Evolutionary conservation across 495 filamentous ascomycete species (phyloP).

Genomic region (Penicillium ochrochloron): DNA sequence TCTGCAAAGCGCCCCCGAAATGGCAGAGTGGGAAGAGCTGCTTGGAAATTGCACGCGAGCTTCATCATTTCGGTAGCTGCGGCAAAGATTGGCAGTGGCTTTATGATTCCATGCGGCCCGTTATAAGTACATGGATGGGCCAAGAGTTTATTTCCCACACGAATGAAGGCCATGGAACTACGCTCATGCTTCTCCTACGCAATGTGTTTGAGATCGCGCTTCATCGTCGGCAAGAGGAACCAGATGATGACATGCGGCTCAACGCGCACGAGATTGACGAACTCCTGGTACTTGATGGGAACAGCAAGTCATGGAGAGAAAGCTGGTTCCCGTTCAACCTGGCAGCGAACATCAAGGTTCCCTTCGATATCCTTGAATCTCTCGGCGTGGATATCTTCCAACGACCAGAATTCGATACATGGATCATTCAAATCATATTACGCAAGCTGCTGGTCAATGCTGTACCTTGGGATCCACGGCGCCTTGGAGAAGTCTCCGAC

Average conservation of each 20-base stretch:
- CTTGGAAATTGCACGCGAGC: conserved; percentile 26
- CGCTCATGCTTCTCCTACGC: conserved; percentile 38
- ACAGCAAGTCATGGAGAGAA: conserved; percentile 14
- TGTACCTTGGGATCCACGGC: conserved; percentile 33
- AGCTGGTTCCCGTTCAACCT: conserved; percentile 40
- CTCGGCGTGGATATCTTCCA: conserved; percentile 48
- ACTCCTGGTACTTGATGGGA: conserved; percentile 32
- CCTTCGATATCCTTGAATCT: conserved; percentile 39
- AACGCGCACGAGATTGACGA: conserved; percentile 41
- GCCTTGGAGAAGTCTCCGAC: conserved; percentile 18
- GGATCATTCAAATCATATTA: conserved; percentile 41
- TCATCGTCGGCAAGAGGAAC: conserved; percentile 29
- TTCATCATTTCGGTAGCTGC: conserved; percentile 37
- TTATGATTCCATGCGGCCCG: conserved; percentile 35
- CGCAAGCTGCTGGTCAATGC: conserved; percentile 37
- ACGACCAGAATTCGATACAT: conserved; percentile 44
- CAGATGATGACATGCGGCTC: conserved; percentile 16
- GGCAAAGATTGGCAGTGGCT: conserved; percentile 44
- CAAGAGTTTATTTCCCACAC: conserved; percentile 29
- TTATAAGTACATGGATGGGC: conserved; percentile 7
- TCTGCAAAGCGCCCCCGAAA: conserved; percentile 18
- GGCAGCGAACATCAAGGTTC: conserved; percentile 40
- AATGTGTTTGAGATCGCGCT: conserved; percentile 45
- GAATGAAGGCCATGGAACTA: conserved; percentile 36
- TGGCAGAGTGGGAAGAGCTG: conserved; percentile 20